Evolutionary conservation across 768 basidiomycete genomes (phyloP), one percentile per base, ranked within the genome.

Genomic region (Trichaptum fuscoviolaceum): DNA sequence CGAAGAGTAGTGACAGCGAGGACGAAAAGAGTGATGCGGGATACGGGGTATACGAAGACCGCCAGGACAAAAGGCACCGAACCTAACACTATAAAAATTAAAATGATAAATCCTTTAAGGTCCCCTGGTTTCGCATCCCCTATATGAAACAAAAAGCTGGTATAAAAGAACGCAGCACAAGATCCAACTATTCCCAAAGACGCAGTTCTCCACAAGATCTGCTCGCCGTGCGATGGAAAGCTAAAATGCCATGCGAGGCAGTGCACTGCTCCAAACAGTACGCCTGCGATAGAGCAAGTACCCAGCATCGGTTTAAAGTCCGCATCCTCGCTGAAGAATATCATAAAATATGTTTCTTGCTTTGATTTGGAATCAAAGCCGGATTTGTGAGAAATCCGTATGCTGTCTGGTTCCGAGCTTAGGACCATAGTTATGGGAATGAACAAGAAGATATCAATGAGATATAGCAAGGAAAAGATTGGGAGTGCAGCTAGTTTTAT

Each of bases 211-310:
- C 77, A 78, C 1, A 75, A n/a, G 4, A 67, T 58, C 58, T 66
- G 26, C 36, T 75, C 75, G 1, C 26, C 20, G 15, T 63, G 30
- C 1, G 69, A 68, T 9, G 74, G 73, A 61, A 77, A 77, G 0
- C 67, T 17, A 26, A 72, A 73, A 25, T 64, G 23, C 77, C 77
- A 77, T 8, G 70, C 74, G 35, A 76, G 64, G 61, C 69, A 74
- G 61, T 75, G 76, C 17, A 73, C 67, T 8, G 42, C 69, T 4
- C 75, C 72, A 42, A 77, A 77, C 42, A 52, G 42, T 52, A 20
- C 42, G 12, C 42, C 42, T 52, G 42, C 42, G 20, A 52, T 12
- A 20, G 42, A 52, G 42, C 15, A 52, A 52, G 42, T 52, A 12
- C 12, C 42, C 2, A 52, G 20, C 3, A 52, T 12, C 15, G 42